These are phyloP conservation scores for Oryza australiensis DNA, from an alignment of 176 grass and related monocot species.

Conservation along the genomic window DNA sequence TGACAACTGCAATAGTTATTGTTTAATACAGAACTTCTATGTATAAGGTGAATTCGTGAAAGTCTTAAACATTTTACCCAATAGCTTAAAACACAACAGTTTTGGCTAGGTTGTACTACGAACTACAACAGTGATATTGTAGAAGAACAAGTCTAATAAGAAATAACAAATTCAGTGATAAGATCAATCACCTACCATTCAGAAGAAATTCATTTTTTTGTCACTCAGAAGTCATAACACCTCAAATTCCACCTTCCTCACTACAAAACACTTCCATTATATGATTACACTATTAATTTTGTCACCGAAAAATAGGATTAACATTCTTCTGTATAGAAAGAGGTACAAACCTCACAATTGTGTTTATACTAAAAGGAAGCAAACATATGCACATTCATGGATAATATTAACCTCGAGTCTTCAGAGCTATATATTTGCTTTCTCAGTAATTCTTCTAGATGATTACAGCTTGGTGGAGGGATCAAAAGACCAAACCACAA, in stretches of 20 bases:
- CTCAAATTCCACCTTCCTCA: neutral
- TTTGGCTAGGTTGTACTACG: neutral
- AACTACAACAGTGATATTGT: neutral
- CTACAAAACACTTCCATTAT: neutral
- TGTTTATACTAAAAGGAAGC: neutral
- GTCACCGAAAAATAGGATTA: neutral
- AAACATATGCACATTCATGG: neutral
- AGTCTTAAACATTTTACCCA: neutral
- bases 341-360: neutral
- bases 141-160: neutral
- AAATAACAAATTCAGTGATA: neutral
- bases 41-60: neutral
- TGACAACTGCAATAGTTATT: neutral
- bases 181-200: neutral
- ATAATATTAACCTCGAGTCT: neutral
- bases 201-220: neutral
- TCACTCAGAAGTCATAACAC: neutral
- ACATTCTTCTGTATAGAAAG: neutral
- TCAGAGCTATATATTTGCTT: neutral
- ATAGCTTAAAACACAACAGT: neutral
- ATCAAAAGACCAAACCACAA: slow-evolving; percentile 20
- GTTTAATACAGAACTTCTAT: neutral
- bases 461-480: neutral
- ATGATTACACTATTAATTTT: neutral
- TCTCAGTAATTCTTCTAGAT: neutral